phyloP scores from a whole-genome alignment of 768 basidiomycete species.

The Leccinum obscurum region DNA sequence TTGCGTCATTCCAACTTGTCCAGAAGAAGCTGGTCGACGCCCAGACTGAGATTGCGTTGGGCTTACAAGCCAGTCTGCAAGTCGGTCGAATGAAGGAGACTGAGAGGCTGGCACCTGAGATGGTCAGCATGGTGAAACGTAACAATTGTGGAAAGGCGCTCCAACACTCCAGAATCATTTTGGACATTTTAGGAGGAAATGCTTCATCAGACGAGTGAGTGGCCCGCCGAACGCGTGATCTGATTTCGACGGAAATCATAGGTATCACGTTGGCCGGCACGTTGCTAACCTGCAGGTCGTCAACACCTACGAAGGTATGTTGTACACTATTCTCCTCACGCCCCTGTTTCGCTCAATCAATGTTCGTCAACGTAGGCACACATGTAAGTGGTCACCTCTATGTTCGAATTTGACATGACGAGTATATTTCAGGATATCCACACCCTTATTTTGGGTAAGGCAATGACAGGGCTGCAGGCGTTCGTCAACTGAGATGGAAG shows the following conservation, averaged over 20 bases:
- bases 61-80: conserved; percentile 72
- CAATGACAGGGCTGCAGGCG: conserved; percentile 86
- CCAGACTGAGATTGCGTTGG: conserved; percentile 80
- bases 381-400: conserved; percentile 42
- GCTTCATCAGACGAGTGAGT: conserved; percentile 88
- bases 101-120: conserved; percentile 75
- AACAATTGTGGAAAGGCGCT: conserved; percentile 96
- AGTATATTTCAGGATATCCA: conserved; percentile 69
- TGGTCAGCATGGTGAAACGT: conserved; percentile 93
- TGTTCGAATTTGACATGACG: conserved; percentile 3
- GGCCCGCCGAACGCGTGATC: not conserved
- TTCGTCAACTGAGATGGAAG: conserved; percentile 58
- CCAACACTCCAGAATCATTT: conserved; percentile 71
- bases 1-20: conserved; percentile 95
- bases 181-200: conserved; percentile 95
- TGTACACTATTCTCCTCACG: conserved; percentile 1
- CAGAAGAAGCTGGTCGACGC: conserved; percentile 98
- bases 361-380: conserved; percentile 44
- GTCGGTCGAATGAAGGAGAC: conserved; percentile 87
- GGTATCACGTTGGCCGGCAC: conserved; percentile 93
- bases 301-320: conserved; percentile 88
- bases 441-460: conserved; percentile 90
- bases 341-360: conserved; percentile 3
- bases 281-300: conserved; percentile 95
- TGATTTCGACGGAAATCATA: conserved; percentile 26